A percentile compares a stretch with the other conserved stretches of the same genome.
Evolutionary conservation across 2,329 filamentous ascomycete species (phyloP).

Genomic region (Polychaeton citri): DNA sequence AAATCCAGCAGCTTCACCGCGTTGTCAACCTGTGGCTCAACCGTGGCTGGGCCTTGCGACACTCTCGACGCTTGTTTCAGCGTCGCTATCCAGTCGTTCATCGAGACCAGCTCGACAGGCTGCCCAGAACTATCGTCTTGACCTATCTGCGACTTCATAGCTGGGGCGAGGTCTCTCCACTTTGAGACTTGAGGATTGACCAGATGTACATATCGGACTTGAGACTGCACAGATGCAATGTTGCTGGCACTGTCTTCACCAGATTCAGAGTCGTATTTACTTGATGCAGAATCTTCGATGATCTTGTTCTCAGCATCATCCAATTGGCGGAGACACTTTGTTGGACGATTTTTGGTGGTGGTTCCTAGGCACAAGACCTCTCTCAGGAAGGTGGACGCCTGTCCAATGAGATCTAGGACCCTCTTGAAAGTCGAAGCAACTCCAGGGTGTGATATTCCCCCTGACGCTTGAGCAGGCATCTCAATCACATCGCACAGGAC

Average conservation of each 20-base stretch:
- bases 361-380: background rate
- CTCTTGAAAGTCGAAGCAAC: background rate
- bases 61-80: background rate
- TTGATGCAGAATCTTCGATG: no score
- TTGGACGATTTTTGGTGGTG: background rate
- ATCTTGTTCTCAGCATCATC: background rate
- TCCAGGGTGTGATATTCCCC: background rate
- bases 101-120: background rate
- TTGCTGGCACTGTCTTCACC: background rate
- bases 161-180: background rate
- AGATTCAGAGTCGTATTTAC: background rate
- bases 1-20: background rate
- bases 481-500: slow-evolving; percentile 17
- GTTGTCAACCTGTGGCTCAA: background rate
- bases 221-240: background rate
- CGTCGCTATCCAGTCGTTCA: background rate
- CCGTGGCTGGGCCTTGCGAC: background rate
- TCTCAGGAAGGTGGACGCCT: background rate
- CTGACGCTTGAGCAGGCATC: slow-evolving; percentile 9
- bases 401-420: background rate
- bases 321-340: background rate
- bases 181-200: background rate
- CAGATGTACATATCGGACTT: background rate
- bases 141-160: background rate
- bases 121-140: background rate